These are phyloP conservation scores for Penicillium paneum DNA, from an alignment of 2,329 filamentous ascomycete genomes.

Conservation along the genomic window DNA sequence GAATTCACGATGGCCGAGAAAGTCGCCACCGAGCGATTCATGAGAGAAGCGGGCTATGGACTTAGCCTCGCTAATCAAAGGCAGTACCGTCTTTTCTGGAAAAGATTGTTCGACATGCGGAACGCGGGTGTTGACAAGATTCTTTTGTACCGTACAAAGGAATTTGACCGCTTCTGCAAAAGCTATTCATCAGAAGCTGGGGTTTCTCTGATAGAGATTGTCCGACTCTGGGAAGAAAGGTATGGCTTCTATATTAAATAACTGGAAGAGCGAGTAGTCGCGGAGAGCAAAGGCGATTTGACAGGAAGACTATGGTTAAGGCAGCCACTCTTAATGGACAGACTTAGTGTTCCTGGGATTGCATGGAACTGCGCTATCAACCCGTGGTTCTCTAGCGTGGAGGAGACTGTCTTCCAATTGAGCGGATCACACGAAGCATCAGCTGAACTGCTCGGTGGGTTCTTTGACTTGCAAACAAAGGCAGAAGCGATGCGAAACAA, in stretches of 20 bases:
- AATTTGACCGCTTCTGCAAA: constrained; percentile 18
- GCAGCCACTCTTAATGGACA: constrained; percentile 7
- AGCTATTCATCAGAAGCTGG: background rate
- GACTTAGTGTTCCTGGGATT: constrained; percentile 6
- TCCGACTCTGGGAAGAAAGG: constrained; percentile 7
- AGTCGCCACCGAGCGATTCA: constrained; percentile 15
- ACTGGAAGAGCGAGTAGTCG: constrained; percentile 8
- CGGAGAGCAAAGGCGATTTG: constrained; percentile 9
- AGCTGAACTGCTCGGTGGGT: constrained; percentile 2
- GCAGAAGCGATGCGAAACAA: constrained; percentile 11
- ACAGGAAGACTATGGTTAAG: constrained; percentile 6
- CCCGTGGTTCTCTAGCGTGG: constrained; percentile 9
- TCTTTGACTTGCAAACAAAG: constrained; percentile 8
- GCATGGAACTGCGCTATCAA: constrained; percentile 15
- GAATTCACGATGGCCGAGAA: constrained; percentile 19
- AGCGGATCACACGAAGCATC: constrained; percentile 4
- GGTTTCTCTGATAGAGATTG: constrained; percentile 10
- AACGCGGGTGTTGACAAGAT: constrained; percentile 15
- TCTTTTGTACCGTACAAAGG: constrained; percentile 16
- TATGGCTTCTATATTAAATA: constrained; percentile 12
- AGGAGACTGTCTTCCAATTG: constrained; percentile 11
- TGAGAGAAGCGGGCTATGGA: constrained; percentile 14
- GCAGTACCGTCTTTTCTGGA: constrained; percentile 15
- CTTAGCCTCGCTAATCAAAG: constrained; percentile 14
- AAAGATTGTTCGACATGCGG: constrained; percentile 16